Evolutionary conservation across 805 yeast species (phyloP).

Genomic region (Brettanomyces anomalus): DNA sequence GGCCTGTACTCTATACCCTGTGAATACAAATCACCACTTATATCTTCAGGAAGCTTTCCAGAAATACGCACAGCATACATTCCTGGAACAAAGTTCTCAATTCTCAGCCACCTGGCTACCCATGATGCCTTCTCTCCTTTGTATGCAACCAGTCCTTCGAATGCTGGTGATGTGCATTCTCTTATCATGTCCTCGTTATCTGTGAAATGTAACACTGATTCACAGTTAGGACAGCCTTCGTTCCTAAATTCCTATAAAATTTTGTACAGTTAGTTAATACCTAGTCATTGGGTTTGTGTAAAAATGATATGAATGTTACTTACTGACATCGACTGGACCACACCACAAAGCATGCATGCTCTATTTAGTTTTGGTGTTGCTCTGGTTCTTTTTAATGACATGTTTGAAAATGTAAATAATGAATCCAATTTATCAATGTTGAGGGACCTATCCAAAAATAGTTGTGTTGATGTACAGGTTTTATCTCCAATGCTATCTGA

Average conservation of each 20-base stretch:
- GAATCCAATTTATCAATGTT: no score
- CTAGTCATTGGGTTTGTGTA: no score
- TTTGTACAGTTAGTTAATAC: no score
- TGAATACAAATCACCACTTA: constrained; percentile 59
- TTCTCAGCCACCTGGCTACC: constrained; percentile 95
- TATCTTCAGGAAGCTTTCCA: constrained; percentile 86
- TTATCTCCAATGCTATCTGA: no score
- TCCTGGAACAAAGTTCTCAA: constrained; percentile 83
- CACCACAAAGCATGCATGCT: constrained; percentile 96
- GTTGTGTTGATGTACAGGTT: no score
- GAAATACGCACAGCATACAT: constrained; percentile 88
- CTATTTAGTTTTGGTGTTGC: constrained; percentile 59
- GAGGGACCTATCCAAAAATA: no score
- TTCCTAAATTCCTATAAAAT: constrained; percentile 49
- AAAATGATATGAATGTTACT: no score
- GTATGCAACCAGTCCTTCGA: constrained; percentile 89
- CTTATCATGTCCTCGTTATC: constrained; percentile 78
- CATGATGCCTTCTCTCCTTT: constrained; percentile 81
- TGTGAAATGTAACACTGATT: constrained; percentile 63
- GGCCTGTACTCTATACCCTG: constrained; percentile 86
- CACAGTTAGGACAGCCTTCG: constrained; percentile 95
- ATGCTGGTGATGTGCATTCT: constrained; percentile 93
- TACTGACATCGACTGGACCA: constrained; percentile 71
- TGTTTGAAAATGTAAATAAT: not conserved
- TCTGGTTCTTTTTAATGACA: constrained; percentile 23